phyloP scores from a whole-genome alignment of 306 rosid species.

The Casuarina cunninghamiana region DNA sequence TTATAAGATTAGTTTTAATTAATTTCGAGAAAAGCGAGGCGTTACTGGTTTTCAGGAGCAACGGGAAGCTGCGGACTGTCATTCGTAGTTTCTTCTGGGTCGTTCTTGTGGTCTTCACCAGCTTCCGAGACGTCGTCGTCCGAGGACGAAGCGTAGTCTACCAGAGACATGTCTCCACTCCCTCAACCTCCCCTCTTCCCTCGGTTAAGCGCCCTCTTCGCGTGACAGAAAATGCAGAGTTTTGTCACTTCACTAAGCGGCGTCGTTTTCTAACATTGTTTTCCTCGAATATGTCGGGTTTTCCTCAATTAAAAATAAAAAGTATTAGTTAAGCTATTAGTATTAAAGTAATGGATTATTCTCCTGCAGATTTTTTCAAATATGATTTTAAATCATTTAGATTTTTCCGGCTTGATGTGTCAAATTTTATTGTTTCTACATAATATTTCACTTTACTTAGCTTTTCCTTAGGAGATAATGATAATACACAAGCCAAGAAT shows the following conservation, averaged over 20 bases:
- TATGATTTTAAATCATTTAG: too few relatives aligned
- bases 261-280: background rate
- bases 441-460: too few relatives aligned
- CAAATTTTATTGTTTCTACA: too few relatives aligned
- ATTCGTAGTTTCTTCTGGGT: slow-evolving; percentile 31
- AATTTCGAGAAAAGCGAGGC: slow-evolving; percentile 4
- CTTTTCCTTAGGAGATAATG: too few relatives aligned
- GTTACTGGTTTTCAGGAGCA: slow-evolving; percentile 45
- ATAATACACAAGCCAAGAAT: too few relatives aligned
- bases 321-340: too few relatives aligned
- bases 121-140: slow-evolving; percentile 67
- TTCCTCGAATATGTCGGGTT: too few relatives aligned
- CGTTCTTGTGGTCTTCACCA: slow-evolving; percentile 29
- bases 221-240: background rate
- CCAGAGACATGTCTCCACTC: slow-evolving; percentile 64
- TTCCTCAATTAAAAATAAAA: too few relatives aligned
- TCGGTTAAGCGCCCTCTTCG: background rate
- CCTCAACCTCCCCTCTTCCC: background rate
- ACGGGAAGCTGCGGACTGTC: slow-evolving; percentile 28
- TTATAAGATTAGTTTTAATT: background rate
- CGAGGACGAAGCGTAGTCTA: slow-evolving; percentile 88
- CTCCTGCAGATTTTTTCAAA: too few relatives aligned
- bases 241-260: background rate
- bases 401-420: too few relatives aligned
- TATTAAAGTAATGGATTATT: too few relatives aligned